Evolutionary conservation across 257 asterid genomes (phyloP).

Genomic region (Prunella vulgaris): DNA sequence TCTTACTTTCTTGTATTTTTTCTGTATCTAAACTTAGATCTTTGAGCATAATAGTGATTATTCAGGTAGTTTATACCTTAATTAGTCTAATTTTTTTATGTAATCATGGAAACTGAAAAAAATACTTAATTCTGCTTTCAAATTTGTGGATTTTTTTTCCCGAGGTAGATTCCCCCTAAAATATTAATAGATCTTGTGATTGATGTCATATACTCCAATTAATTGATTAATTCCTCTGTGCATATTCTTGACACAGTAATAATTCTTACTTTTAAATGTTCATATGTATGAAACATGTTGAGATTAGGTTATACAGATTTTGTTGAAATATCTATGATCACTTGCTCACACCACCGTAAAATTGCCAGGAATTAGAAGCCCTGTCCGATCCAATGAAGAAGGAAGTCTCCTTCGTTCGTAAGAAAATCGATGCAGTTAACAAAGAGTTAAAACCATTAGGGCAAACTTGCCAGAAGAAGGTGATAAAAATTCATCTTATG

Average conservation of each 20-base stretch:
- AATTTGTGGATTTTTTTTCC: neutral
- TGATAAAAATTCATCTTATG: conserved; percentile 13
- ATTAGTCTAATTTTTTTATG: neutral
- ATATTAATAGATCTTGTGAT: neutral
- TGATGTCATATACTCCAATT: neutral
- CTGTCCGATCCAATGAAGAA: conserved; percentile 90
- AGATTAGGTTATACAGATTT: neutral
- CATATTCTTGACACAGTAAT: neutral
- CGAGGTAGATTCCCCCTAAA: conserved; percentile 14
- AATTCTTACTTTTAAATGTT: neutral
- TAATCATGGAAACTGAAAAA: neutral
- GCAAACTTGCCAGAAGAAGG: conserved; percentile 94
- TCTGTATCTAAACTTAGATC: neutral
- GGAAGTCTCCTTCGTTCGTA: conserved; percentile 70
- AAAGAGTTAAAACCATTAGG: conserved; percentile 94
- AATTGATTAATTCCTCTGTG: conserved; percentile 10
- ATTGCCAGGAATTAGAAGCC: conserved; percentile 72
- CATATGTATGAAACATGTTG: neutral
- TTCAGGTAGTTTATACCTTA: neutral
- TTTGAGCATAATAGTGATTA: neutral
- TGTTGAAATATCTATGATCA: neutral
- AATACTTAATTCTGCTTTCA: neutral
- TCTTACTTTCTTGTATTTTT: neutral
- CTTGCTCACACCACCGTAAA: neutral
- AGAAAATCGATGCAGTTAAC: conserved; percentile 77